phyloP scores from a whole-genome alignment of 495 filamentous ascomycete species.

The Massariosphaeria phaeospora region DNA sequence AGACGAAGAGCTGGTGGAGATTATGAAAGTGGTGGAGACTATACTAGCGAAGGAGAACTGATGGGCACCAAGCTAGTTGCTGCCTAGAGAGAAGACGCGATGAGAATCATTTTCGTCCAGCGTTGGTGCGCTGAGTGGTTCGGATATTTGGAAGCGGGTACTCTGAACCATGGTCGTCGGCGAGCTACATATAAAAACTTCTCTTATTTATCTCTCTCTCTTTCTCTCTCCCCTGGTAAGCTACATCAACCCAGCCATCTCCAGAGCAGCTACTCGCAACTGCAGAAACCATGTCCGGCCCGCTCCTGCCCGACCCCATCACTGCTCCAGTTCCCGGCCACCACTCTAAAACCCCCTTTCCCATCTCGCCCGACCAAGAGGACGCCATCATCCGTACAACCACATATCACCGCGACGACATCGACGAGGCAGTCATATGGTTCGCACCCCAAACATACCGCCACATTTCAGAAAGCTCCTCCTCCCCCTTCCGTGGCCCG shows the following conservation, averaged over 20 bases:
- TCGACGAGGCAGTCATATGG: neutral
- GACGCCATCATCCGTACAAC: neutral
- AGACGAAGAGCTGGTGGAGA: slow-evolving; percentile 37
- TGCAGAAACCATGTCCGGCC: neutral
- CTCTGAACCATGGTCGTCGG: too few species aligned
- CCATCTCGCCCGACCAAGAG: neutral
- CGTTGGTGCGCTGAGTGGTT: too few species aligned
- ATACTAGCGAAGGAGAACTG: slow-evolving; percentile 11
- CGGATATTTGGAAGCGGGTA: too few species aligned
- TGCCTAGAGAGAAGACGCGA: too few species aligned
- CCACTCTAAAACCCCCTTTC: neutral
- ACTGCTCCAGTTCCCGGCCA: neutral
- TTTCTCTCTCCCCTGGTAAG: too few species aligned
- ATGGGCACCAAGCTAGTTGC: too few species aligned
- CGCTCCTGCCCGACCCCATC: neutral
- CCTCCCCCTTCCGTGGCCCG: neutral
- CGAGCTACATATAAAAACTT: too few species aligned
- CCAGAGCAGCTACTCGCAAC: too few species aligned
- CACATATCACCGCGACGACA: neutral
- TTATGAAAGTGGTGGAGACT: slow-evolving; percentile 28
- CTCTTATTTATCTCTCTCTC: too few species aligned
- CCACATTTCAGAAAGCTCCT: neutral
- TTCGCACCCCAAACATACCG: neutral
- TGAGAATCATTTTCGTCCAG: too few species aligned
- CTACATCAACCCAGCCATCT: too few species aligned